A percentile compares a stretch with the other conserved stretches of the same genome.
Evolutionary conservation across 257 asterid genomes (phyloP).

Genomic region (Datura wrightii): DNA sequence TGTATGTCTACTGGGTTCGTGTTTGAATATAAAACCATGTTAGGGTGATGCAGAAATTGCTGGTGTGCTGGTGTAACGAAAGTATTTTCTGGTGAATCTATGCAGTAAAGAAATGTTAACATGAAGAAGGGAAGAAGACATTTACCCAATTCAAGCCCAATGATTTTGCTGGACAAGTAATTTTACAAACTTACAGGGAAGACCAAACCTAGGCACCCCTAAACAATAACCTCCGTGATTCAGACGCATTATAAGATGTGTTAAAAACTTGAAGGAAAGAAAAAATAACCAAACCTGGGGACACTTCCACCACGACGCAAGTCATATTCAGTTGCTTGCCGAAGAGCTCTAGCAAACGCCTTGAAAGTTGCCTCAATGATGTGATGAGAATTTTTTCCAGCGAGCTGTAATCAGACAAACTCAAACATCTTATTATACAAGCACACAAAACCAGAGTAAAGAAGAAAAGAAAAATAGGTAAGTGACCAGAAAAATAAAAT

Average conservation of each 20-base stretch:
- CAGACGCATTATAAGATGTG: slow-evolving; percentile 8
- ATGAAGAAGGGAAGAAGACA: background rate
- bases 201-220: background rate
- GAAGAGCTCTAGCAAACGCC: slow-evolving; percentile 98
- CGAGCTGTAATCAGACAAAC: slow-evolving; percentile 60
- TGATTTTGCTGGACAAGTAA: background rate
- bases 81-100: background rate
- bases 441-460: background rate
- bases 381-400: slow-evolving; percentile 96
- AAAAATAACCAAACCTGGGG: slow-evolving; percentile 68
- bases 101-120: background rate
- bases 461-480: background rate
- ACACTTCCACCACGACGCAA: slow-evolving; percentile 85
- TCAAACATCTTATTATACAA: slow-evolving; percentile 6
- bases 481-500: background rate
- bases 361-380: slow-evolving; percentile 98
- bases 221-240: slow-evolving; percentile 7
- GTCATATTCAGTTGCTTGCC: slow-evolving; percentile 91
- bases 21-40: background rate
- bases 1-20: background rate
- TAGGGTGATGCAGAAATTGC: background rate
- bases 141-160: slow-evolving; percentile 9
- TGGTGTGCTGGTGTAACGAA: background rate
- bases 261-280: background rate
- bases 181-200: background rate